Percentiles rank a stretch among this genome's conserved stretches.
These are phyloP conservation scores for Drechslera avenae DNA, from an alignment of 2,329 filamentous ascomycete genomes.

Conservation along the genomic window DNA sequence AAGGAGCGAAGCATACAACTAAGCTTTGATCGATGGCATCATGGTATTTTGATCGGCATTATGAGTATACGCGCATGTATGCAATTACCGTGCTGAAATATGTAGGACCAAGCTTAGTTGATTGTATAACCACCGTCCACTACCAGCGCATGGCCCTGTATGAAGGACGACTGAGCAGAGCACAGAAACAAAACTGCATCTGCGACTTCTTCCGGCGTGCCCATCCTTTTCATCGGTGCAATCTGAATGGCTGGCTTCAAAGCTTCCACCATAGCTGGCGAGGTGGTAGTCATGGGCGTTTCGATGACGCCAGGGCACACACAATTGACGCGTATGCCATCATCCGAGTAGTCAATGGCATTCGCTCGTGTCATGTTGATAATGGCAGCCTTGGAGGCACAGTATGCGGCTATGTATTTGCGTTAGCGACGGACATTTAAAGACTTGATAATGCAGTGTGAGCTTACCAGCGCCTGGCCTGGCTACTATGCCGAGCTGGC, in stretches of 20 bases:
- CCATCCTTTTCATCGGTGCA: conserved; percentile 57
- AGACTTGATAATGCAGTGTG: background rate
- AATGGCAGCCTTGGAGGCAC: conserved; percentile 63
- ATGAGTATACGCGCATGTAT: background rate
- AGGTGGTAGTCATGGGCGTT: conserved; percentile 47
- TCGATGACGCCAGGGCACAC: conserved; percentile 60
- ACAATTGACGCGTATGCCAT: conserved; percentile 62
- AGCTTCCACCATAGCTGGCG: conserved; percentile 38
- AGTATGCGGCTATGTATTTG: conserved; percentile 58
- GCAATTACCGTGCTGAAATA: too few species aligned
- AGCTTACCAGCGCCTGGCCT: conserved; percentile 31
- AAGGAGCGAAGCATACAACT: conserved; percentile 13
- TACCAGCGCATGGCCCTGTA: conserved; percentile 56
- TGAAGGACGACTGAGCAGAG: conserved; percentile 59
- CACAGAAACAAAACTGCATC: conserved; percentile 60
- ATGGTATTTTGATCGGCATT: background rate
- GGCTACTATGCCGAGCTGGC: conserved; percentile 55
- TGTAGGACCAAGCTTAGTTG: conserved; percentile 18
- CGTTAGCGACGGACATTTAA: background rate
- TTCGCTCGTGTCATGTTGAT: conserved; percentile 63
- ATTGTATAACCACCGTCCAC: conserved; percentile 53
- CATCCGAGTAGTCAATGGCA: conserved; percentile 60
- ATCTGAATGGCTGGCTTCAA: conserved; percentile 49
- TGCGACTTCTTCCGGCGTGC: conserved; percentile 58
- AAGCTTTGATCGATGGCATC: conserved; percentile 14